phyloP scores from a whole-genome alignment of 2,329 filamentous ascomycete genomes.

The Didymosphaeria variabile region DNA sequence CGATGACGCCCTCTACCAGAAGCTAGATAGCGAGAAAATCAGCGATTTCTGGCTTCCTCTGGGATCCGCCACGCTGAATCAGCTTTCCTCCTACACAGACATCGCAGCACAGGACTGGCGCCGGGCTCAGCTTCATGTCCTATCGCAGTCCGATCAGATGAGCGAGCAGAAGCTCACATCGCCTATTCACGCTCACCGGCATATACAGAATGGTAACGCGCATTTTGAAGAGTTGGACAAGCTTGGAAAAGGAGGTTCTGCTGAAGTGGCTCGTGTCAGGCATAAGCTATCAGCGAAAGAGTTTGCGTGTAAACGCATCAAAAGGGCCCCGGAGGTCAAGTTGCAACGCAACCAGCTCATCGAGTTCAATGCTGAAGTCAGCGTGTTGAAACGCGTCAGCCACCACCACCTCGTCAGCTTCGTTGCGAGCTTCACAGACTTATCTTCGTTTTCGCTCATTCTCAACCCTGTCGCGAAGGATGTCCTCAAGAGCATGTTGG shows the following conservation, averaged over 20 bases:
- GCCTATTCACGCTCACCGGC: constrained; percentile 19
- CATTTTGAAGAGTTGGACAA: constrained; percentile 27
- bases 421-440: constrained; percentile 27
- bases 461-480: constrained; percentile 32
- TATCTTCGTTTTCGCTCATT: constrained; percentile 28
- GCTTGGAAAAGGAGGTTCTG: constrained; percentile 27
- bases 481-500: constrained; percentile 31
- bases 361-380: constrained; percentile 27
- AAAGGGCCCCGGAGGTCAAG: constrained; percentile 23
- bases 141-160: constrained; percentile 27
- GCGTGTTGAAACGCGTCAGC: constrained; percentile 23
- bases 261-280: constrained; percentile 25
- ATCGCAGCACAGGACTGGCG: constrained; percentile 18
- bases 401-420: constrained; percentile 28
- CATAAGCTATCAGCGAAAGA: constrained; percentile 26
- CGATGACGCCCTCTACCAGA: constrained; percentile 21
- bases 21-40: constrained; percentile 24
- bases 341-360: constrained; percentile 24
- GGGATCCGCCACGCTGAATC: constrained; percentile 8
- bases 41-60: constrained; percentile 29
- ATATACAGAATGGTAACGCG: constrained; percentile 18
- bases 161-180: constrained; percentile 26
- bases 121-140: constrained; percentile 22
- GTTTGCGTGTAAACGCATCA: constrained; percentile 29
- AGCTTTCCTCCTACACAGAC: constrained; percentile 18